phyloP scores from a whole-genome alignment of 495 filamentous ascomycete genomes.

The Aspergillus cavernicola region DNA sequence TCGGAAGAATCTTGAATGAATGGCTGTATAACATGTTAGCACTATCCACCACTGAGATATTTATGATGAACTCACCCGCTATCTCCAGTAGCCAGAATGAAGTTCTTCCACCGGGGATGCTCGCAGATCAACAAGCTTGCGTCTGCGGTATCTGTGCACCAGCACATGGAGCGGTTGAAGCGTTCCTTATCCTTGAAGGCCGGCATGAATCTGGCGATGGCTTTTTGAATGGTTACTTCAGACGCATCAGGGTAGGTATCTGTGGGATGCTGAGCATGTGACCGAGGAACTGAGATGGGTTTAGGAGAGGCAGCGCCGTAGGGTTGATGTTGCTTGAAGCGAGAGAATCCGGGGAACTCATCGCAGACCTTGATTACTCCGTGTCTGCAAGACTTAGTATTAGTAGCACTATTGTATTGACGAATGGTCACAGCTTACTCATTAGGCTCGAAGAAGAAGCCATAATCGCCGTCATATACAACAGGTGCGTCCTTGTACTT shows the following conservation, averaged over 20 bases:
- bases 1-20: background rate
- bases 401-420: too few species aligned
- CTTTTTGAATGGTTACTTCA: background rate
- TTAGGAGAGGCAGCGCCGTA: background rate
- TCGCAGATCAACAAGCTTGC: slow-evolving; percentile 1
- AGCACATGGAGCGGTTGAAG: slow-evolving; percentile 3
- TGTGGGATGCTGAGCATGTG: background rate
- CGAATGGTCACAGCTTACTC: slow-evolving; percentile 9
- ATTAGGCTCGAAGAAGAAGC: slow-evolving; percentile 55
- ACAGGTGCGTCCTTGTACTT: slow-evolving; percentile 46
- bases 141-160: slow-evolving; percentile 3
- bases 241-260: slow-evolving; percentile 1
- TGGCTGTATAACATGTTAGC: background rate
- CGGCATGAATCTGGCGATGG: background rate
- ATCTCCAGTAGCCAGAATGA: background rate
- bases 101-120: background rate
- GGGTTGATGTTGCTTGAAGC: background rate
- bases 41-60: background rate
- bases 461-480: slow-evolving; percentile 46
- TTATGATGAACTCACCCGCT: background rate
- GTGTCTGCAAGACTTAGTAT: background rate
- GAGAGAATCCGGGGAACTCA: slow-evolving; percentile 2
- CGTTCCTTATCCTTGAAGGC: background rate
- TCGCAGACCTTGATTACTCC: slow-evolving; percentile 7
- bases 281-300: background rate